These are phyloP conservation scores for Pseudocercospora cruenta DNA, from an alignment of 2,329 filamentous ascomycete genomes.

Conservation along the genomic window DNA sequence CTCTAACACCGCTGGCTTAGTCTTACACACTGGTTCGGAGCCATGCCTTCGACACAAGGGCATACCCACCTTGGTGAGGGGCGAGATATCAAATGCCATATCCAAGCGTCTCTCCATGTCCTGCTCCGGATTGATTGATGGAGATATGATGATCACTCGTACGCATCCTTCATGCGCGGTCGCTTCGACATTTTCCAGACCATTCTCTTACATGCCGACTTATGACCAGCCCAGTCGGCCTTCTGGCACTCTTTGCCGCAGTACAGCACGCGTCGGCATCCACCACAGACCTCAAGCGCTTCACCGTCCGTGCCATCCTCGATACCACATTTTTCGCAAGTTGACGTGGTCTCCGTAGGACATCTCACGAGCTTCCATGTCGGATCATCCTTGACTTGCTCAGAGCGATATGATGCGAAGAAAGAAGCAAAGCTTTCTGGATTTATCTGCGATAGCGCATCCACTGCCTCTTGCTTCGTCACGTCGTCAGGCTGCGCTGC, in stretches of 20 bases:
- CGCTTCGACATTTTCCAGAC: background rate
- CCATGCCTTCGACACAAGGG: too few species aligned
- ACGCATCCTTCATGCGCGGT: background rate
- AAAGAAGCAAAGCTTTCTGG: background rate
- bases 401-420: background rate
- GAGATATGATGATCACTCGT: too few species aligned
- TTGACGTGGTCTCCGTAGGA: background rate
- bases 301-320: background rate
- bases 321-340: background rate
- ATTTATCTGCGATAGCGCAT: background rate
- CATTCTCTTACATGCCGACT: conserved; percentile 29
- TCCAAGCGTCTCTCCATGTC: background rate
- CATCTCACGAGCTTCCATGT: background rate
- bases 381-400: background rate
- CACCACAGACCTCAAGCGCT: conserved; percentile 9
- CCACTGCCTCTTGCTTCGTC: background rate
- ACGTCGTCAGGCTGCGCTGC: background rate
- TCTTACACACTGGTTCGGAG: too few species aligned
- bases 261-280: conserved; percentile 43
- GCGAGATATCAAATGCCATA: background rate
- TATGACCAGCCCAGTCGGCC: conserved; percentile 59
- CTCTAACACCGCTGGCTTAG: too few species aligned
- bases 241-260: conserved; percentile 59
- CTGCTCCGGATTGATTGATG: too few species aligned
- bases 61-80: too few species aligned